phyloP scores from a whole-genome alignment of 2,329 filamentous ascomycete genomes.

The Zymoseptoria tritici region DNA sequence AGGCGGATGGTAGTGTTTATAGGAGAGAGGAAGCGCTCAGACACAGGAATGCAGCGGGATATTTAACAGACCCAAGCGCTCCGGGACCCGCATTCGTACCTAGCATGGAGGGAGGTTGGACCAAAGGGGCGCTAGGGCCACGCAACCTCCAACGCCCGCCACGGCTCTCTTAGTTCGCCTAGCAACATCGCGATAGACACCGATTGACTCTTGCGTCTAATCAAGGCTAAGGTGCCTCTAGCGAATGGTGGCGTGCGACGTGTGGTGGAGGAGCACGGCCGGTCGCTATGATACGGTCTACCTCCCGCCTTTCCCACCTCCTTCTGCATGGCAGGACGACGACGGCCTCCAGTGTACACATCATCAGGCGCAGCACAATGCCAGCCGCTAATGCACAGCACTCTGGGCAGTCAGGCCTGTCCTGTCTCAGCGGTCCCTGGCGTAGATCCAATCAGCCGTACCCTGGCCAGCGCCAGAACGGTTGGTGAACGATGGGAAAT shows the following conservation, averaged over 20 bases:
- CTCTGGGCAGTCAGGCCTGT: background rate
- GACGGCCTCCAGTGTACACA: background rate
- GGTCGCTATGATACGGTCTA: background rate
- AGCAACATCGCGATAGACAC: background rate
- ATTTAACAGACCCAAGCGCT: conserved; percentile 14
- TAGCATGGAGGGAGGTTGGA: background rate
- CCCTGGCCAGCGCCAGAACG: background rate
- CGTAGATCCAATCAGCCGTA: background rate
- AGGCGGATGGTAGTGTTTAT: conserved; percentile 13
- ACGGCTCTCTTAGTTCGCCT: background rate
- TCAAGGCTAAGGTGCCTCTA: background rate
- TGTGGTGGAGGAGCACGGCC: background rate
- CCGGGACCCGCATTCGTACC: conserved; percentile 1
- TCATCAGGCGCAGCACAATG: background rate
- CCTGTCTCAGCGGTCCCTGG: background rate
- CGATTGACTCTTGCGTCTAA: background rate
- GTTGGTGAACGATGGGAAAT: background rate
- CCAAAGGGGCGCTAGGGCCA: background rate
- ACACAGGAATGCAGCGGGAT: conserved; percentile 17
- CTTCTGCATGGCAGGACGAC: background rate
- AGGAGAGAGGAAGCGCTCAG: conserved; percentile 4
- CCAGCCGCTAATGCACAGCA: background rate
- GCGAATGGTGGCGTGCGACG: background rate
- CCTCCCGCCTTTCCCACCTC: background rate
- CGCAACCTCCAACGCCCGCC: background rate